Conservation (phyloP, 495 filamentous ascomycete species). For the Bacidia rubella region DNA sequence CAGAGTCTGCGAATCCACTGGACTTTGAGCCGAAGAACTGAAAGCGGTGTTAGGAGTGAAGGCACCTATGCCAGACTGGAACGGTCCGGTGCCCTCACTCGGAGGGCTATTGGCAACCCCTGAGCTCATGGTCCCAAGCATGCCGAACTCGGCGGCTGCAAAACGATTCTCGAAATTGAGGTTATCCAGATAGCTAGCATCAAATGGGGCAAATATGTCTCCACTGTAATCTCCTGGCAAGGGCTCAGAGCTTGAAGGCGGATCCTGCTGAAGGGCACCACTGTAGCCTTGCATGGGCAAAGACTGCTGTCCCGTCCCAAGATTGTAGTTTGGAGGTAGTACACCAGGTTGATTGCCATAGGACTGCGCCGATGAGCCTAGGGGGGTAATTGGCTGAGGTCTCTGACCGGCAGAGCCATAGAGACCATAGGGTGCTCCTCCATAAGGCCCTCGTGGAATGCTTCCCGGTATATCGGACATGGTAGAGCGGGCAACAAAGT, state of each 20-base stretch:
- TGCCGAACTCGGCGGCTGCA: conserved; percentile 82
- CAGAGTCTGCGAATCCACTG: conserved; percentile 8
- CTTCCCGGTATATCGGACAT: conserved; percentile 24
- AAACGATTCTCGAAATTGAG: conserved; percentile 95
- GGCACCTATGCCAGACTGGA: conserved; percentile 24
- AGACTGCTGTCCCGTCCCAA: conserved; percentile 15
- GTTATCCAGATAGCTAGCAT: conserved; percentile 50
- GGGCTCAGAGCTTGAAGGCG: conserved; percentile 11
- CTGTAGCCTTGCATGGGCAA: conserved; percentile 19
- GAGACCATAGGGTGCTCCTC: conserved; percentile 13
- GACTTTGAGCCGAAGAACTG: conserved; percentile 1
- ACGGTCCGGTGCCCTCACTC: conserved; percentile 34
- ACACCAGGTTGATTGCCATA: conserved; percentile 33
- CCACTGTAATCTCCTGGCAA: conserved; percentile 39
- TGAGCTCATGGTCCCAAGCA: conserved; percentile 86
- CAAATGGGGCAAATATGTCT: conserved; percentile 79
- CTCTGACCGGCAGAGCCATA: conserved; percentile 7
- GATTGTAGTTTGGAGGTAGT: conserved; percentile 12
- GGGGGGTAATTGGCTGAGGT: conserved; percentile 1
- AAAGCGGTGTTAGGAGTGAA: conserved; percentile 11
- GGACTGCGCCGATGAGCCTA: conserved; percentile 30
- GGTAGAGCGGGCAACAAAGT: conserved; percentile 23
- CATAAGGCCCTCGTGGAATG: conserved; percentile 16
- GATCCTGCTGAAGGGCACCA: conserved; percentile 17
- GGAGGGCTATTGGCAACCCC: conserved; percentile 68